Base-by-base conservation (phyloP, 2,329 filamentous ascomycete species). In the Eutypella sp. region DNA sequence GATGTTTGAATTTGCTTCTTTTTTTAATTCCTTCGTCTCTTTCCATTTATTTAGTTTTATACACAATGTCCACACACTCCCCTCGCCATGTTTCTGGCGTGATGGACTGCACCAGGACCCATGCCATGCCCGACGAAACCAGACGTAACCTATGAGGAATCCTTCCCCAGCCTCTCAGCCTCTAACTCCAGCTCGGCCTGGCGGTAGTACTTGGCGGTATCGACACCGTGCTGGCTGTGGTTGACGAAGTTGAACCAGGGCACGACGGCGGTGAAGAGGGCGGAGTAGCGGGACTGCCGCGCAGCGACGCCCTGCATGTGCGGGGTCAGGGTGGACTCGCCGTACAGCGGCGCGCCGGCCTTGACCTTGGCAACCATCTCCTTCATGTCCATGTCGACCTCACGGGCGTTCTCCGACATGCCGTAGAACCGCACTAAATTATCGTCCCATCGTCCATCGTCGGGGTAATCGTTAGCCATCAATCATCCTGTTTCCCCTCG, bases 231-330 rank as follows among this genome's bases (percentile, higher is more conserved):
- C 79, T 95, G 74, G 65, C 81, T 84, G 71, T 99, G 93, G 71
- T 99, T 97, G 63, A 96, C 92, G 71, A 99, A 87, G 76, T 99
- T 99, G 73, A 96, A 92, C 93, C 91, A 97, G 33, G 92, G 91
- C 46, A 99, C 73, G 45, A 92, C 81, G 63, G 90, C 86, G 55
- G 88, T 73, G 68, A 92, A 93, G 25, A 93, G 75, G 34, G 87
- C 86, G 31, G 88, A 85, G 75, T 96, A 97, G 64, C 93, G 80
- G 62, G 90, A 96, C 74, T 99, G 95, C 58, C 93, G 79, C 48
- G 89, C 83, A 43, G 93, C 91, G 33, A 96, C 86, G 49, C 92
- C 93, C 71, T 99, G 93, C 76, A 96, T 86, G 70, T 96, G 89
- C 53, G 91, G 84, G 47, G 85, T 86, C 59, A 96, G 71, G 44